phyloP scores from a whole-genome alignment of 352 stramenopile genomes.

The Elongisporangium undulatum region DNA sequence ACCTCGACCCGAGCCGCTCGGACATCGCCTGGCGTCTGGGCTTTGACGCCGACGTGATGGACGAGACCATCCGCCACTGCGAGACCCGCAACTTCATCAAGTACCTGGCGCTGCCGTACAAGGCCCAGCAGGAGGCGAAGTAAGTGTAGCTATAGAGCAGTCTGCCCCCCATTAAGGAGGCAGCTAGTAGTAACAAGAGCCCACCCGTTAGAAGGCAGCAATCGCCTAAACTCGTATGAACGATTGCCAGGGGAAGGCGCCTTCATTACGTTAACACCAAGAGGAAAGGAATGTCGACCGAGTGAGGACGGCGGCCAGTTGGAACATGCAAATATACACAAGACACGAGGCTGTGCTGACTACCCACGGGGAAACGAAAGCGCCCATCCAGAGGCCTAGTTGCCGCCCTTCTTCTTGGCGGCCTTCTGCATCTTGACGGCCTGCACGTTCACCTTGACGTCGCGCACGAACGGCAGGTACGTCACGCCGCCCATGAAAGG shows the following conservation, averaged over 20 bases:
- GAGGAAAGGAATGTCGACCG: slow-evolving; percentile 1
- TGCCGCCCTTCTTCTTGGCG: slow-evolving; percentile 88
- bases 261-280: neutral
- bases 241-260: neutral
- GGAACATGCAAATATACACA: neutral
- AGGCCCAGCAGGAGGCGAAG: slow-evolving; percentile 32
- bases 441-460: slow-evolving; percentile 90
- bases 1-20: slow-evolving; percentile 63
- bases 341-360: neutral
- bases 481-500: slow-evolving; percentile 98
- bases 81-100: slow-evolving; percentile 87
- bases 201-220: neutral
- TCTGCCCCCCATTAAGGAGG: neutral
- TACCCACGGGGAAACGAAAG: neutral
- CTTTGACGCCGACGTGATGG: slow-evolving; percentile 77
- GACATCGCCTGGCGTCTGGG: slow-evolving; percentile 77
- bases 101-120: slow-evolving; percentile 74
- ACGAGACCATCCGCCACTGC: slow-evolving; percentile 70
- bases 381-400: slow-evolving; percentile 22
- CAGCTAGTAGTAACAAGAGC: neutral
- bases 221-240: too few species aligned
- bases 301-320: neutral
- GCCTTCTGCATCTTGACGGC: slow-evolving; percentile 95
- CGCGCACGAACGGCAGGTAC: slow-evolving; percentile 98
- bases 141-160: slow-evolving; percentile 12